Evolutionary conservation across 345 rosid genomes (phyloP).

Genomic region (Kandelia obovata): DNA sequence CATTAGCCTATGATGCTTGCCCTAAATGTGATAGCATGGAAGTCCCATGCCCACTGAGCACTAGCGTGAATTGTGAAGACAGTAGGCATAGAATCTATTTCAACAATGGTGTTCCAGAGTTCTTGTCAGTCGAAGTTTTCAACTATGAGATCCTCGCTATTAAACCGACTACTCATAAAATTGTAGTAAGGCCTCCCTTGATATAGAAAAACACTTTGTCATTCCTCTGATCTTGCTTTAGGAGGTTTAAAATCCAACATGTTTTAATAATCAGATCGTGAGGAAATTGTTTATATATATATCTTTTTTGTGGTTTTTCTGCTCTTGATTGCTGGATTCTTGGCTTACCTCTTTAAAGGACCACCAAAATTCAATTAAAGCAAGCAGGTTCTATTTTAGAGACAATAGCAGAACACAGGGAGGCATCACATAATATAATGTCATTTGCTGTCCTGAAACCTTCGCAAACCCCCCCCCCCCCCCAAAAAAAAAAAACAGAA

Average conservation of each 20-base stretch:
- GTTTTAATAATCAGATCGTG: no score
- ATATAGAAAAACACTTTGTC: conserved; percentile 33
- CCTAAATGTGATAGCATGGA: conserved; percentile 49
- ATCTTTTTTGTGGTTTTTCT: no score
- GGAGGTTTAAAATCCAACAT: conserved; percentile 34
- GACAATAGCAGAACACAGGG: no score
- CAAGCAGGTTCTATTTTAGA: no score
- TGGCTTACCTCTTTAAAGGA: no score
- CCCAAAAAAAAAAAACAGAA: no score
- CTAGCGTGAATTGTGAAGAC: conserved; percentile 45
- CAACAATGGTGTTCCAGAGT: conserved; percentile 36
- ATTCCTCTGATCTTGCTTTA: conserved; percentile 38
- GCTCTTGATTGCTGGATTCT: no score
- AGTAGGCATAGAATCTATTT: conserved; percentile 43
- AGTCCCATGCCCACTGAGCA: conserved; percentile 62
- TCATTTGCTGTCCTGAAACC: background rate
- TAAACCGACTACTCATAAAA: conserved; percentile 28
- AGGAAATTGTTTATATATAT: no score
- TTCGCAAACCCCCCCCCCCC: no score
- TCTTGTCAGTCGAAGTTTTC: conserved; percentile 37
- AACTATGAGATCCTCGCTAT: conserved; percentile 45
- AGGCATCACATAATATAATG: no score
- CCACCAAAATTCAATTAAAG: no score
- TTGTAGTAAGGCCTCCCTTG: conserved; percentile 44
- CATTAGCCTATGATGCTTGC: conserved; percentile 30